phyloP scores from a whole-genome alignment of 2,329 filamentous ascomycete species.

The Cercospora citrullina region DNA sequence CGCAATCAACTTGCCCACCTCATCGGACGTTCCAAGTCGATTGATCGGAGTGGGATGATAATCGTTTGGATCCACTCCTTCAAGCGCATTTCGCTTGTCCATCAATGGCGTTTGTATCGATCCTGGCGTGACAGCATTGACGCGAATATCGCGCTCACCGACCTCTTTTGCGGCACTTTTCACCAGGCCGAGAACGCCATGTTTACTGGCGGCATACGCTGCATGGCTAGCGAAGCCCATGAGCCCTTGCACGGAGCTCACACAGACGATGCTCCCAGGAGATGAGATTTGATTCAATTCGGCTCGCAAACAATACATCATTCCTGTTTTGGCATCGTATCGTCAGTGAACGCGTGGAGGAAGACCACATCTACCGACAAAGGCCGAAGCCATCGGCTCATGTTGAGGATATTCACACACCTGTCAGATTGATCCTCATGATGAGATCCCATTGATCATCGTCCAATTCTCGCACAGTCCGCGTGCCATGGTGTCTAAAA shows the following conservation, averaged over 20 bases:
- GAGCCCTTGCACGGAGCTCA: conserved; percentile 47
- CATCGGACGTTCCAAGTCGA: conserved; percentile 28
- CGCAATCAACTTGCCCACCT: conserved; percentile 42
- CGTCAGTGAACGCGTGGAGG: not conserved
- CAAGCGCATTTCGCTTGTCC: conserved; percentile 35
- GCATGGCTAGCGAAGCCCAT: conserved; percentile 34
- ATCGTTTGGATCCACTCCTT: conserved; percentile 28
- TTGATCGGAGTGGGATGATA: conserved; percentile 30
- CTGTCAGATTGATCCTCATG: conserved; percentile 39
- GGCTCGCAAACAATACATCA: conserved; percentile 55
- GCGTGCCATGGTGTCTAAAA: conserved; percentile 27
- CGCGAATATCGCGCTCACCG: conserved; percentile 31
- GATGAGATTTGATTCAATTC: conserved; percentile 48
- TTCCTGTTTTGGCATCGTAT: conserved; percentile 30
- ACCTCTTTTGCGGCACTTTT: conserved; percentile 35
- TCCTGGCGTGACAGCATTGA: conserved; percentile 36
- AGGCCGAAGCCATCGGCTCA: not conserved
- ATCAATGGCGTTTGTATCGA: conserved; percentile 34
- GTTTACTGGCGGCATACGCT: conserved; percentile 35
- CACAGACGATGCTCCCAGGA: conserved; percentile 57
- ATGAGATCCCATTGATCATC: conserved; percentile 42
- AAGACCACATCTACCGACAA: not conserved
- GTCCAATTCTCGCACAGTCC: conserved; percentile 32
- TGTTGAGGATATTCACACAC: conserved; percentile 7
- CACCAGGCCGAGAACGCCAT: conserved; percentile 32